Conservation (phyloP, 78 protist species). For the Pigoraptor vietnamica region DNA sequence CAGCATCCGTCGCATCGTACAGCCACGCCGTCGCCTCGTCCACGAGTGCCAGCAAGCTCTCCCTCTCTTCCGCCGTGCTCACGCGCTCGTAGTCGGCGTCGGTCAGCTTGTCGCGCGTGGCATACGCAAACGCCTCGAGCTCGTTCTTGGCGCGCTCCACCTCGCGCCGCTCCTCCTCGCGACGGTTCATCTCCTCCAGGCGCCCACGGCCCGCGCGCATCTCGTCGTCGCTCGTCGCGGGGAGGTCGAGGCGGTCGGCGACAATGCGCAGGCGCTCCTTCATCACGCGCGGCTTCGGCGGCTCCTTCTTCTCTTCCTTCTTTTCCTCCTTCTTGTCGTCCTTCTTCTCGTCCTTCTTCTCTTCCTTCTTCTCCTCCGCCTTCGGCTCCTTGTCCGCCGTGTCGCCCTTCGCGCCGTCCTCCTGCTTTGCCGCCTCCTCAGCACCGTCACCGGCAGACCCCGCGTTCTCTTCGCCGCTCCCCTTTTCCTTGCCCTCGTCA, state of each 20-base stretch:
- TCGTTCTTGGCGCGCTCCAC: conserved; percentile 33
- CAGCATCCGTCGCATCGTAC: not conserved
- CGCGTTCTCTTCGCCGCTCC: not conserved
- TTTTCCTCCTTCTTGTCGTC: not conserved
- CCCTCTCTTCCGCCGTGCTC: not conserved
- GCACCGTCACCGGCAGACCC: not conserved
- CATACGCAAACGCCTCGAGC: conserved; percentile 50
- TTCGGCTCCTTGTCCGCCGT: not conserved
- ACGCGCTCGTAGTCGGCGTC: conserved; percentile 18
- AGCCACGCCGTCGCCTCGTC: conserved; percentile 5
- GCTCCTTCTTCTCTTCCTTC: not conserved
- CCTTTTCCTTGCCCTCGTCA: not conserved
- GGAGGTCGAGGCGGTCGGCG: not conserved
- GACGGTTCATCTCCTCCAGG: conserved; percentile 1
- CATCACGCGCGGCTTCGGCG: not conserved
- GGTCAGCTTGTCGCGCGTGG: conserved; percentile 32
- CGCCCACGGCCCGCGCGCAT: not conserved
- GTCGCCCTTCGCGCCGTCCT: not conserved
- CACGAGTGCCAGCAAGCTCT: not conserved
- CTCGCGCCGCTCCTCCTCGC: conserved; percentile 6
- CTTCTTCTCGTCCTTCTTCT: not conserved
- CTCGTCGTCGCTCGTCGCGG: not conserved
- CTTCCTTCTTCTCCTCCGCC: not conserved
- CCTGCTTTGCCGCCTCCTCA: not conserved
- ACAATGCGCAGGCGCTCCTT: not conserved